phyloP scores from a whole-genome alignment of 2,329 filamentous ascomycete species.

The Trichoderma citrinoviride region DNA sequence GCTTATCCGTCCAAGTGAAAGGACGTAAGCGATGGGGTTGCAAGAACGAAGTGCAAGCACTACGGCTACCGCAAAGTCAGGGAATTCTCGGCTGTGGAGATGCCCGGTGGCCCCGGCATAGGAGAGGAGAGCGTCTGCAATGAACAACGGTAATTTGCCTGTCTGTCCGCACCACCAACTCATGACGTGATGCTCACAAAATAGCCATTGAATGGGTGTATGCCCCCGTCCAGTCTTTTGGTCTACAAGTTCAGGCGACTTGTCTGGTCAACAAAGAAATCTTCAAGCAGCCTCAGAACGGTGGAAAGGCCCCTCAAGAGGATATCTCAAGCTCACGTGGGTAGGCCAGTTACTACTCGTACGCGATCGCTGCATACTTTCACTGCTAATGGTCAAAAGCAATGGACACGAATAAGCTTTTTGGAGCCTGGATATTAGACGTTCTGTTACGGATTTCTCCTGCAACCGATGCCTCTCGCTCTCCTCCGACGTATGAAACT shows the following conservation, averaged over 20 bases:
- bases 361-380: neutral
- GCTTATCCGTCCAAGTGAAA: constrained; percentile 12
- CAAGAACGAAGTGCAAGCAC: neutral
- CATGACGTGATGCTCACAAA: constrained; percentile 14
- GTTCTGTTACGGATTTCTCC: neutral
- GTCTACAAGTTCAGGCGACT: no score
- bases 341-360: neutral
- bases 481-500: no score
- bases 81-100: neutral
- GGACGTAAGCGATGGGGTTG: neutral
- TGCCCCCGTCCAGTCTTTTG: no score
- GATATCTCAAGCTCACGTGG: neutral
- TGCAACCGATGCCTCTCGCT: neutral
- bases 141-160: neutral
- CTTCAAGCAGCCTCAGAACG: constrained; percentile 2
- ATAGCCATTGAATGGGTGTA: neutral
- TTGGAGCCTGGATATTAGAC: no score
- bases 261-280: neutral
- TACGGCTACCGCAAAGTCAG: neutral
- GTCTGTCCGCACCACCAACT: neutral
- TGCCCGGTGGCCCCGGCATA: constrained; percentile 5
- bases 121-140: neutral
- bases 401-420: neutral
- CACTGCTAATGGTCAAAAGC: neutral
- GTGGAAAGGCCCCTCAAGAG: neutral